Conservation (phyloP, 1,284 basidiomycete genomes). For the Farysia itapuensis region DNA sequence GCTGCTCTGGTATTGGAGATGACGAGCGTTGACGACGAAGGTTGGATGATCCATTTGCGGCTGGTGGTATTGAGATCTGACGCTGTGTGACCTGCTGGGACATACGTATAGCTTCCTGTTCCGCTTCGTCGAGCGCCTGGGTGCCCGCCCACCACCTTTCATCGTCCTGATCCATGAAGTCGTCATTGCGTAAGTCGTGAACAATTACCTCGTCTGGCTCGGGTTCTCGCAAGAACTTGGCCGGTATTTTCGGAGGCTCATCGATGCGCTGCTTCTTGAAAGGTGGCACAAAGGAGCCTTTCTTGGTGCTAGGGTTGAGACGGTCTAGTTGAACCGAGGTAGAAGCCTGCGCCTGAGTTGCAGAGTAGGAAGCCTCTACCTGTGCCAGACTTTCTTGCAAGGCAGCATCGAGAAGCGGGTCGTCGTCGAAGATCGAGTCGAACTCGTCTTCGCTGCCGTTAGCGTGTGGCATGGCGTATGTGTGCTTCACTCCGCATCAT, state of each 20-base stretch:
- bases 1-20: not conserved
- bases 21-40: not conserved
- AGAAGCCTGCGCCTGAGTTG: slow-evolving; percentile 5
- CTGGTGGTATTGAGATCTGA: slow-evolving; percentile 2
- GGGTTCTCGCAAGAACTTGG: slow-evolving; percentile 1
- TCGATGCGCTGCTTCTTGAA: slow-evolving; percentile 27
- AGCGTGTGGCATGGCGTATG: not conserved
- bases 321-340: not conserved
- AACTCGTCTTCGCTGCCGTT: slow-evolving; percentile 22
- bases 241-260: not conserved
- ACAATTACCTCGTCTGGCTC: slow-evolving; percentile 31
- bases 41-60: not conserved
- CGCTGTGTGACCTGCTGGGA: slow-evolving; percentile 26
- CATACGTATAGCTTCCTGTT: slow-evolving; percentile 36
- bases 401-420: slow-evolving; percentile 21
- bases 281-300: slow-evolving; percentile 20
- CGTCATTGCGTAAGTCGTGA: slow-evolving; percentile 19
- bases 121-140: slow-evolving; percentile 27
- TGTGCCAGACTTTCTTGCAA: slow-evolving; percentile 35
- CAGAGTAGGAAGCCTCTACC: slow-evolving; percentile 26
- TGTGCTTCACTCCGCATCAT: too few species aligned
- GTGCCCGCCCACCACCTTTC: slow-evolving; percentile 33
- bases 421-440: slow-evolving; percentile 31
- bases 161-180: slow-evolving; percentile 25
- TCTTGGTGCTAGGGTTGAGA: slow-evolving; percentile 1